A percentile compares a stretch with the other conserved stretches of the same genome.
phyloP scores from a whole-genome alignment of 768 basidiomycete species.

The Tylopilus intermedius region DNA sequence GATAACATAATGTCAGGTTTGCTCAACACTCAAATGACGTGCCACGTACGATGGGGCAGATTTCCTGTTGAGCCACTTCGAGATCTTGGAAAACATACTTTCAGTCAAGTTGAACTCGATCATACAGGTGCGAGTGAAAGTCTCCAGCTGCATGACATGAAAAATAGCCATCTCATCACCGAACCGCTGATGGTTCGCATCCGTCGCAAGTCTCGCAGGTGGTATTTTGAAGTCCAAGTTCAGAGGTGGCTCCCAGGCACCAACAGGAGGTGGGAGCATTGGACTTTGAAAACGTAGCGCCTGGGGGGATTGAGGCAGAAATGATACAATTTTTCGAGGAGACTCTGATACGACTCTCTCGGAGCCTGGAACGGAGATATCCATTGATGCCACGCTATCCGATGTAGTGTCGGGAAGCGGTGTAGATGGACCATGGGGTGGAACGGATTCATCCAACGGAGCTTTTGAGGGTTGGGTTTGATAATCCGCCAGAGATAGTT shows the following conservation, averaged over 20 bases:
- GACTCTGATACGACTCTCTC: background rate
- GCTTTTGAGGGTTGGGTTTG: background rate
- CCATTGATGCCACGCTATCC: slow-evolving; percentile 1
- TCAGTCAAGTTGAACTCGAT: slow-evolving; percentile 31
- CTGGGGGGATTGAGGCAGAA: background rate
- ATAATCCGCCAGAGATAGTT: background rate
- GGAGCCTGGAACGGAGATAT: background rate
- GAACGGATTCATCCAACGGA: background rate
- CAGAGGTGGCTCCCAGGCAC: slow-evolving; percentile 13
- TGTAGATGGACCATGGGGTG: background rate
- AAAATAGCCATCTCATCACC: slow-evolving; percentile 20
- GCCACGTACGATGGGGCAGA: slow-evolving; percentile 28
- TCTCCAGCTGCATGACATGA: slow-evolving; percentile 13
- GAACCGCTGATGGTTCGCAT: slow-evolving; percentile 5
- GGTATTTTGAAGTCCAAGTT: slow-evolving; percentile 16
- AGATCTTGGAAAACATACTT: slow-evolving; percentile 24
- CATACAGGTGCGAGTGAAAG: slow-evolving; percentile 17
- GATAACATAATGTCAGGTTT: background rate
- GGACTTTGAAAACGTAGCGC: background rate
- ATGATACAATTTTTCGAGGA: background rate
- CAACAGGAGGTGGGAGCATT: slow-evolving; percentile 11
- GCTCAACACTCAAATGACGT: background rate
- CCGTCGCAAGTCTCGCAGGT: background rate
- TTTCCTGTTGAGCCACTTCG: slow-evolving; percentile 36
- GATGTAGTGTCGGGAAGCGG: background rate